These are phyloP conservation scores for Mortierella sp. DNA, from an alignment of 371 early-diverging fungal genomes.

Conservation along the genomic window DNA sequence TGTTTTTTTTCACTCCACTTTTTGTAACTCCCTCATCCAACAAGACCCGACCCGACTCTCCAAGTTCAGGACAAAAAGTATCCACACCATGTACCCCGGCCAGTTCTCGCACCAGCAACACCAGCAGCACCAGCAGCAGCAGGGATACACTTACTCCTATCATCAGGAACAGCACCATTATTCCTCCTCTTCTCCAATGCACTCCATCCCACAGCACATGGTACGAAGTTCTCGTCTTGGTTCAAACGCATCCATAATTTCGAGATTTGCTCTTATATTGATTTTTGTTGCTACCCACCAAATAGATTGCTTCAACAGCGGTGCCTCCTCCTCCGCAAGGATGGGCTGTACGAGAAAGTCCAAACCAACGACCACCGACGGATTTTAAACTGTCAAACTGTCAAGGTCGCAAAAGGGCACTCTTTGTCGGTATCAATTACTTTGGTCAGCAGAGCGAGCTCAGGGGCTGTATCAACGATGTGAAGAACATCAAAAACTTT, in stretches of 20 bases:
- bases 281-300: background rate
- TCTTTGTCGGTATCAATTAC: conserved; percentile 96
- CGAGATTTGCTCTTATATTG: background rate
- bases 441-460: conserved; percentile 75
- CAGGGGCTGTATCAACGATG: conserved; percentile 93
- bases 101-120: conserved; percentile 33
- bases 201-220: conserved; percentile 25
- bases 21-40: background rate
- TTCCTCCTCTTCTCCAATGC: conserved; percentile 13
- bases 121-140: conserved; percentile 1
- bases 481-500: conserved; percentile 84
- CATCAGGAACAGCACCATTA: conserved; percentile 13
- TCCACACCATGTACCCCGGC: conserved; percentile 35
- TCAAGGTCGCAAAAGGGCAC: conserved; percentile 83
- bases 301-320: conserved; percentile 22
- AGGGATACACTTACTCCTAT: conserved; percentile 1
- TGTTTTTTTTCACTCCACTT: background rate
- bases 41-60: background rate
- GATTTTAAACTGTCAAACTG: conserved; percentile 79
- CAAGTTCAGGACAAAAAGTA: background rate
- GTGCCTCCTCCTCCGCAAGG: conserved; percentile 51
- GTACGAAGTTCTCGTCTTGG: conserved; percentile 4
- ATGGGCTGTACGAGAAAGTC: conserved; percentile 37
- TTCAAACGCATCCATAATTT: background rate
- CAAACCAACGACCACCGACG: conserved; percentile 18